Conservation (phyloP, 2,329 filamentous ascomycete species). For the Xylaria sp. region DNA sequence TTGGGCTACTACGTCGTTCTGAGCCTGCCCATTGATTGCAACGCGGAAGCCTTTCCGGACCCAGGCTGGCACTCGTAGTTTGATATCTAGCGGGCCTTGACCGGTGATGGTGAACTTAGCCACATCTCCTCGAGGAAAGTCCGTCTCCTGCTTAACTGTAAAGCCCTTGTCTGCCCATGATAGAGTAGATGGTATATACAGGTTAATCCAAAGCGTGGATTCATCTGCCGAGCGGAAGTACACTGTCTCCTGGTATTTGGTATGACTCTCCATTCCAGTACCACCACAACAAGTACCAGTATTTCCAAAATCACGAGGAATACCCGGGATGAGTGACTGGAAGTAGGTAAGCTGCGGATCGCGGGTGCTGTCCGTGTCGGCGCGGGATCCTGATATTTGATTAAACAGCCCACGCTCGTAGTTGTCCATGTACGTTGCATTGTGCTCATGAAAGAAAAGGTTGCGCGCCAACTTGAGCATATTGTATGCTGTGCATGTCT, state of each 20-base stretch:
- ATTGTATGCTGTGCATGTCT: constrained; percentile 52
- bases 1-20: constrained; percentile 25
- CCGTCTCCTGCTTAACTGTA: constrained; percentile 47
- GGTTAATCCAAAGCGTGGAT: constrained; percentile 50
- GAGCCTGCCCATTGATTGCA: constrained; percentile 45
- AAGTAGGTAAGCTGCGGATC: constrained; percentile 51
- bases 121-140: constrained; percentile 46
- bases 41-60: constrained; percentile 45
- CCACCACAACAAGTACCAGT: constrained; percentile 51
- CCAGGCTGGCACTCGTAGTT: constrained; percentile 49
- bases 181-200: constrained; percentile 49
- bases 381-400: constrained; percentile 50
- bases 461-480: constrained; percentile 50
- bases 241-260: constrained; percentile 51
- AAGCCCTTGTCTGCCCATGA: constrained; percentile 48
- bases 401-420: constrained; percentile 52
- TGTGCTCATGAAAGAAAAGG: constrained; percentile 49
- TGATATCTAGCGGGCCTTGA: constrained; percentile 47
- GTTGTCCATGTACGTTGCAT: constrained; percentile 51
- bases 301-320: constrained; percentile 47
- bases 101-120: constrained; percentile 47
- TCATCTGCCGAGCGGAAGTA: constrained; percentile 50
- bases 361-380: constrained; percentile 38
- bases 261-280: constrained; percentile 51
- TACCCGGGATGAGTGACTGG: constrained; percentile 47